phyloP scores from a whole-genome alignment of 2,329 filamentous ascomycete genomes.

The Rutstroemia sp. region DNA sequence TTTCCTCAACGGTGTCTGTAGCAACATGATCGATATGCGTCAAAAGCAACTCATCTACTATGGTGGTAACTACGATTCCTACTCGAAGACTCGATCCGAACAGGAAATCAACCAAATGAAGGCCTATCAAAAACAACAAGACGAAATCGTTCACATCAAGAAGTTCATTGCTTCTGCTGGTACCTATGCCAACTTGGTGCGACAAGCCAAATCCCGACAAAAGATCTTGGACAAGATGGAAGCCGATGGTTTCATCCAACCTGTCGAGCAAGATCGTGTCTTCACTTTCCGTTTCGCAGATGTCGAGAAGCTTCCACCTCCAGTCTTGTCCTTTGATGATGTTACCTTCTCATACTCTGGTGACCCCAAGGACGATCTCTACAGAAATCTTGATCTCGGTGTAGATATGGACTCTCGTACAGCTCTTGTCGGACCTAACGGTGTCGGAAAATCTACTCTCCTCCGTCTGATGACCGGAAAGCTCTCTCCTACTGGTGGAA shows the following conservation, averaged over 20 bases:
- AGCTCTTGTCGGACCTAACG: conserved; percentile 93
- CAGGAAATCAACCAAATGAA: conserved; percentile 98
- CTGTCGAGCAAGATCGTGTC: conserved; percentile 73
- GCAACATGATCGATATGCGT: conserved; percentile 98
- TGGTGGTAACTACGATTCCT: conserved; percentile 99
- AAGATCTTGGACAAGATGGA: conserved; percentile 99
- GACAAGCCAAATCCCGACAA: conserved; percentile 97
- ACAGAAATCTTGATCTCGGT: conserved; percentile 94
- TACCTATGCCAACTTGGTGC: conserved; percentile 99
- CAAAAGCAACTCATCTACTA: conserved; percentile 87
- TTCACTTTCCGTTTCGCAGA: conserved; percentile 99
- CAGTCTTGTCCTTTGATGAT: conserved; percentile 91
- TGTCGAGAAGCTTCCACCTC: conserved; percentile 97
- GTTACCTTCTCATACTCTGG: conserved; percentile 98
- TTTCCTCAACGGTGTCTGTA: conserved; percentile 98
- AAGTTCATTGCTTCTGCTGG: conserved; percentile 99
- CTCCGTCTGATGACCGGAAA: conserved; percentile 95
- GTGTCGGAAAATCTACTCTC: conserved; percentile 97
- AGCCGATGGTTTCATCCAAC: conserved; percentile 96
- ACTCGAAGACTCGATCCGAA: conserved; percentile 88
- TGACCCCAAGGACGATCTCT: conserved; percentile 80
- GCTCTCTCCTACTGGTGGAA: conserved; percentile 74
- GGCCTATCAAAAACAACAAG: conserved; percentile 97
- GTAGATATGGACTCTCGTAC: conserved; percentile 99
- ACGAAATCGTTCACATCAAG: conserved; percentile 99